phyloP scores from a whole-genome alignment of 2,329 filamentous ascomycete species.

The Cordyceps fumosorosea region DNA sequence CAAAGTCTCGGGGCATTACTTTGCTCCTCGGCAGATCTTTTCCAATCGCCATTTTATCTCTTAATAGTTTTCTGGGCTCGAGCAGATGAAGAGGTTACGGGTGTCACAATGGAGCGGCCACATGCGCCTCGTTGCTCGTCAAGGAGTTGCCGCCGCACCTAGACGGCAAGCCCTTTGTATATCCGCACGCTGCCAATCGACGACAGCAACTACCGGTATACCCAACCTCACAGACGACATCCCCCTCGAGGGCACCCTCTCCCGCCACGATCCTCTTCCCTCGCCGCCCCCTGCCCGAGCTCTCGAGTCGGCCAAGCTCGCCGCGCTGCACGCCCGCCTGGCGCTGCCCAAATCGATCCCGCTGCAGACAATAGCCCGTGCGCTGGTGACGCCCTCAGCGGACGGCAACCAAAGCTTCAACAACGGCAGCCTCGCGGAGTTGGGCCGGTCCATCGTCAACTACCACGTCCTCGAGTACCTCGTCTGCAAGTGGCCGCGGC shows the following conservation, averaged over 20 bases:
- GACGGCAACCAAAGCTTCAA: conserved; percentile 78
- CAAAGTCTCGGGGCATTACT: neutral
- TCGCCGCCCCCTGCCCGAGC: conserved; percentile 66
- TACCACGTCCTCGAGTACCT: conserved; percentile 88
- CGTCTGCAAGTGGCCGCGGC: conserved; percentile 79
- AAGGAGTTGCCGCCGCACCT: conserved; percentile 18
- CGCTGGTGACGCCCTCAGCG: conserved; percentile 79
- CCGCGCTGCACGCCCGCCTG: conserved; percentile 85
- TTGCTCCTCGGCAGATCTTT: neutral
- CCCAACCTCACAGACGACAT: conserved; percentile 19
- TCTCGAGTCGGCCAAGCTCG: conserved; percentile 74
- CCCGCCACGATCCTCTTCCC: conserved; percentile 41
- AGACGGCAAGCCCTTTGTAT: conserved; percentile 21
- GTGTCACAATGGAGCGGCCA: conserved; percentile 35
- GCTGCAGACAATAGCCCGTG: conserved; percentile 75
- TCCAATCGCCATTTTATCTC: neutral
- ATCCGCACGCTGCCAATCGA: conserved; percentile 28
- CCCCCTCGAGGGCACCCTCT: conserved; percentile 16
- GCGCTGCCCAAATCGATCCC: conserved; percentile 76
- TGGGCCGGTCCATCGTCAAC: conserved; percentile 76
- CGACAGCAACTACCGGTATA: conserved; percentile 18
- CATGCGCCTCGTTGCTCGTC: conserved; percentile 30
- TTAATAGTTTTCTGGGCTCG: neutral
- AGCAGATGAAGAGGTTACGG: conserved; percentile 37
- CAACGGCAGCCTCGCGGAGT: conserved; percentile 73